phyloP scores from a whole-genome alignment of 73 alveolate species.

The Tetrahymena elliotti region DNA sequence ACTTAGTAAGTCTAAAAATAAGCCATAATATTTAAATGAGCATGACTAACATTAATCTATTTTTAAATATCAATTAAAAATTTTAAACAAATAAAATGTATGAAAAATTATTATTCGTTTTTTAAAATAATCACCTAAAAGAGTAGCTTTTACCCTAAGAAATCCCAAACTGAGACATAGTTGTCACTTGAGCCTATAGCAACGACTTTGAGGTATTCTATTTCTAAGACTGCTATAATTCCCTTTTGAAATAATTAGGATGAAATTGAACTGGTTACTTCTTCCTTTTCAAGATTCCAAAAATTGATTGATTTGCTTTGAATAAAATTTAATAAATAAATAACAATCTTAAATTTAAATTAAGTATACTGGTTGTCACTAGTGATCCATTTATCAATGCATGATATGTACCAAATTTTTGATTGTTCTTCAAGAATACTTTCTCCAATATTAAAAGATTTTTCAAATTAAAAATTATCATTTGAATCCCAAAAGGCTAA shows the following conservation, averaged over 20 bases:
- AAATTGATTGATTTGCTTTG: neutral
- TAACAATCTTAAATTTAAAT: neutral
- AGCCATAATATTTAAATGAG: neutral
- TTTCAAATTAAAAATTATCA: neutral
- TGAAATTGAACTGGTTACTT: neutral
- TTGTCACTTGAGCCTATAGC: neutral
- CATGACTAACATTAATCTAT: neutral
- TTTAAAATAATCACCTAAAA: no score
- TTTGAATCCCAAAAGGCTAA: neutral
- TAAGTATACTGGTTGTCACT: neutral
- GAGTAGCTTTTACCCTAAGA: neutral
- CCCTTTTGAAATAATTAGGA: neutral
- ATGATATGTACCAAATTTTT: neutral
- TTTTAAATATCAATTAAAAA: no score
- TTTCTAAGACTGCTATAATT: neutral
- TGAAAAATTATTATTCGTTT: no score
- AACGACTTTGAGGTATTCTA: neutral
- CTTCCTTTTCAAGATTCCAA: neutral
- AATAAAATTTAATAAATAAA: neutral
- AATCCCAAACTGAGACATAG: neutral
- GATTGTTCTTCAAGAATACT: neutral
- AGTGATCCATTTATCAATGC: neutral
- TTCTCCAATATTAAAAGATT: neutral
- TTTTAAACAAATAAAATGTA: no score
- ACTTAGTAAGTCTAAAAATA: neutral